A percentile compares a stretch with the other conserved stretches of the same genome.
Conservation (phyloP, 2,329 filamentous ascomycete species). For the Ophiocordyceps unilateralis region DNA sequence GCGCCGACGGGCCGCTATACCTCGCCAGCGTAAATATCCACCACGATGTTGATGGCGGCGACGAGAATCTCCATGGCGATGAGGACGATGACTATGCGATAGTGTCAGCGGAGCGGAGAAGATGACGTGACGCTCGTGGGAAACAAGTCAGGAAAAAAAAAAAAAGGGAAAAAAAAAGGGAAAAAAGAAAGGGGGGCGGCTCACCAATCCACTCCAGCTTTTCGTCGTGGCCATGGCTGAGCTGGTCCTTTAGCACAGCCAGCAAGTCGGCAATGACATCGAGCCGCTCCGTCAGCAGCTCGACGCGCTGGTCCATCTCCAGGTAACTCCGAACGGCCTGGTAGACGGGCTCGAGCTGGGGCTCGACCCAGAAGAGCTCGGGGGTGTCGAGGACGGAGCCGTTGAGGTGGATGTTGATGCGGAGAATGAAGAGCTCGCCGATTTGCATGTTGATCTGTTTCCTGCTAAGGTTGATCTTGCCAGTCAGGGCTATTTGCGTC, state of each 20-base stretch:
- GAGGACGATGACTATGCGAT: constrained; percentile 61
- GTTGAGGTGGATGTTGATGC: constrained; percentile 96
- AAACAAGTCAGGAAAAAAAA: neutral
- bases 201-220: constrained; percentile 78
- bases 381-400: constrained; percentile 92
- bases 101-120: neutral
- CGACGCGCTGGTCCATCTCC: constrained; percentile 94
- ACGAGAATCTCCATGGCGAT: constrained; percentile 93
- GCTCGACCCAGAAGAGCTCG: constrained; percentile 96
- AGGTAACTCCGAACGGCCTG: constrained; percentile 88
- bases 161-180: neutral
- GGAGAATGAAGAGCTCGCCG: constrained; percentile 89
- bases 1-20: constrained; percentile 1
- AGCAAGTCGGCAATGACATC: constrained; percentile 80
- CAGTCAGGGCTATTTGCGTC: constrained; percentile 78
- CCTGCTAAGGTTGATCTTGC: constrained; percentile 75
- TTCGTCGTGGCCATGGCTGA: constrained; percentile 84
- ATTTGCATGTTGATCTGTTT: constrained; percentile 99
- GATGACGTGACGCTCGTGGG: neutral
- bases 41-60: constrained; percentile 83
- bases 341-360: constrained; percentile 90
- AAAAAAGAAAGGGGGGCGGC: constrained; percentile 13
- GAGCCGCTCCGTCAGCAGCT: constrained; percentile 72
- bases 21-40: constrained; percentile 58
- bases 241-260: constrained; percentile 84